phyloP scores from a whole-genome alignment of 805 yeast genomes.

The Sungouiella thailandica region DNA sequence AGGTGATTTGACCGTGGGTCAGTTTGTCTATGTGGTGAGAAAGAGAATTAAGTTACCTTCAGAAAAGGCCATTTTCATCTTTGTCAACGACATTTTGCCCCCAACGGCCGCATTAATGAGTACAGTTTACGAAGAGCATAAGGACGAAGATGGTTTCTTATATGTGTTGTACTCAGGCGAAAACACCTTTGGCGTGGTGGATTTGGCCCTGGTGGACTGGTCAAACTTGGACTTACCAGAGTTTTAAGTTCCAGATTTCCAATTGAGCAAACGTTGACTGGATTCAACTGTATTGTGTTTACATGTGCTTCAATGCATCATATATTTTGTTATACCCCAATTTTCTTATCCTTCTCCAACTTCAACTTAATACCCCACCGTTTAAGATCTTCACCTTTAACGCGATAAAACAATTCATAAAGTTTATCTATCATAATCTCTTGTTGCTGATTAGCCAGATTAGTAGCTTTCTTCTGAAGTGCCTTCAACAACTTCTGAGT shows the following conservation, averaged over 20 bases:
- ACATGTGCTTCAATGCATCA: conserved; percentile 1
- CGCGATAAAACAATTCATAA: conserved; percentile 3
- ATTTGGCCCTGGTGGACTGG: conserved; percentile 16
- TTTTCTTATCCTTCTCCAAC: conserved; percentile 10
- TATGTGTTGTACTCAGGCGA: conserved; percentile 96
- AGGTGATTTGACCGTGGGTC: conserved; percentile 93
- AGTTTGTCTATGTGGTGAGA: conserved; percentile 95
- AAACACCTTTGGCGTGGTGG: conserved; percentile 79
- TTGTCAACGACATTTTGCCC: conserved; percentile 94
- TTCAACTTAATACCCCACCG: conserved; percentile 6
- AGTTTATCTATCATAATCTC: conserved; percentile 5
- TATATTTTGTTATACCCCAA: not conserved
- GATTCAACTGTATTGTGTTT: not conserved
- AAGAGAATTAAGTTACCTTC: conserved; percentile 93
- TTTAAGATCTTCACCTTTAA: conserved; percentile 5
- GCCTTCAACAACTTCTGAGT: conserved; percentile 7
- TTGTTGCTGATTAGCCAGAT: conserved; percentile 1
- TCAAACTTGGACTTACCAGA: conserved; percentile 5
- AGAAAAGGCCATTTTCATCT: conserved; percentile 96
- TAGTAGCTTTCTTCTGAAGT: conserved; percentile 1
- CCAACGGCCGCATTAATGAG: conserved; percentile 98
- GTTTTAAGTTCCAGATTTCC: not conserved
- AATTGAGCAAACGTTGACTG: conserved; percentile 1
- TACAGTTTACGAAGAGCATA: conserved; percentile 91
- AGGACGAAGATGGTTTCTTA: conserved; percentile 95